Base-by-base conservation (phyloP, 495 filamentous ascomycete genomes). In the Tirmania nivea region DNA sequence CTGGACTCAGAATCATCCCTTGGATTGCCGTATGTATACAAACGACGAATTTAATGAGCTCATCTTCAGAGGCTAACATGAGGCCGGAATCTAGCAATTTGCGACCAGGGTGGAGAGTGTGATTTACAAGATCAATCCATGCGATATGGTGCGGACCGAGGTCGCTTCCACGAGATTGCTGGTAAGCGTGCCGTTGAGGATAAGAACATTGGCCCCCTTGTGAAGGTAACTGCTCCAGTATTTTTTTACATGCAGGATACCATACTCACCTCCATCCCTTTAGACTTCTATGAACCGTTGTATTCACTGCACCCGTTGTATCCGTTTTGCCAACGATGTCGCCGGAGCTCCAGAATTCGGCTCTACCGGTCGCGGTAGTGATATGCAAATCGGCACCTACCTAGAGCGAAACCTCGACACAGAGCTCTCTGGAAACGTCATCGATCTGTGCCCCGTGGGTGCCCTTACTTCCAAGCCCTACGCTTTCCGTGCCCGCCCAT, bases 41-140 rank as follows among this genome's bases (percentile, higher is more conserved):
- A 31, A 31, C 0, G 25, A 31, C 21, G 11, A 50, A 10, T 50
- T 45, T 3, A 4, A 45, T 14, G 14, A 14, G 39, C 31, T 51
- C 17, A 48, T 16, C 10, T 35, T 56, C n/a, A 35, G 14, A 35
- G 48, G 31, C 51, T 14, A 52, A 25, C 9, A 21, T 34, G 25
- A 5, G 25, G 21, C 11, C 50, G 54, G 68, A 9, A 4, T 50
- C 16, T 25, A 50, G 48, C 48, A 17, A 84, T 97, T 66, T 97
- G 90, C 69, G 90, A 97, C 66, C 90, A 97, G 69, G 90, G 90
- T 66, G 90, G 90, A 65, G 90, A 97, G 67, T 97, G 90, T 69
- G 90, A 97, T 72, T 77, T 97, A 49, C 90, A 97, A 66, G 90
- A 97, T 69, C 90, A 97, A 71, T 94, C 86, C 17, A 97, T 97